Evolutionary conservation across 78 protist genomes (phyloP).

Genomic region (Dictyostelium purpureum): DNA sequence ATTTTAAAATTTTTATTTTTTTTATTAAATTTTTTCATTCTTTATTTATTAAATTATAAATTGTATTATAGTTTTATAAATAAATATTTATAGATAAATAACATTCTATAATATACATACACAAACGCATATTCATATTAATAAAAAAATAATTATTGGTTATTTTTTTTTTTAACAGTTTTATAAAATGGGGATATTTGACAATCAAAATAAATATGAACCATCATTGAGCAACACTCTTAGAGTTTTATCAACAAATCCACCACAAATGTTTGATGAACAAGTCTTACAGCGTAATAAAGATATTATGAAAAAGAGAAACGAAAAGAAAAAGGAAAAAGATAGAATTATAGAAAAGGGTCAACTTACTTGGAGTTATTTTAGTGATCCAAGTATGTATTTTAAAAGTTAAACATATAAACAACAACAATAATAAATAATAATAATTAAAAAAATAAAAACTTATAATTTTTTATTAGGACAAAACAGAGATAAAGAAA

Average conservation of each 20-base stretch:
- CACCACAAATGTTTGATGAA: slow-evolving; percentile 13
- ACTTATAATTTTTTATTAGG: not conserved
- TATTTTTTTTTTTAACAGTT: too few relatives aligned
- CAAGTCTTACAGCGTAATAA: slow-evolving; percentile 10
- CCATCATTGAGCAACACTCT: not conserved
- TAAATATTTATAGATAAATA: too few relatives aligned
- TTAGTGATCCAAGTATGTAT: slow-evolving; percentile 34
- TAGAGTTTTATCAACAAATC: not conserved
- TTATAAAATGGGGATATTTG: slow-evolving; percentile 20
- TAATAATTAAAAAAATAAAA: not conserved
- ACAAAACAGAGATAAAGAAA: slow-evolving; percentile 9
- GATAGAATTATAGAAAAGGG: slow-evolving; percentile 19
- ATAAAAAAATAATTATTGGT: too few relatives aligned
- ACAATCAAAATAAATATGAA: slow-evolving; percentile 18
- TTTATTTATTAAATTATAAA: too few relatives aligned
- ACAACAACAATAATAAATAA: not conserved
- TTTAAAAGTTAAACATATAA: not conserved
- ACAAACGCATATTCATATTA: too few relatives aligned
- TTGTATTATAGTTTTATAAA: too few relatives aligned
- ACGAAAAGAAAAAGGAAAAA: slow-evolving; percentile 40
- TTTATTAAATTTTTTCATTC: too few relatives aligned
- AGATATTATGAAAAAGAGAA: slow-evolving; percentile 21
- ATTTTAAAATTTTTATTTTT: too few relatives aligned
- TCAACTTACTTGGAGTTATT: slow-evolving; percentile 64
- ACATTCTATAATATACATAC: too few relatives aligned